These are phyloP conservation scores for Heterobasidion occidentale DNA, from an alignment of 1,284 basidiomycete genomes.

Conservation along the genomic window DNA sequence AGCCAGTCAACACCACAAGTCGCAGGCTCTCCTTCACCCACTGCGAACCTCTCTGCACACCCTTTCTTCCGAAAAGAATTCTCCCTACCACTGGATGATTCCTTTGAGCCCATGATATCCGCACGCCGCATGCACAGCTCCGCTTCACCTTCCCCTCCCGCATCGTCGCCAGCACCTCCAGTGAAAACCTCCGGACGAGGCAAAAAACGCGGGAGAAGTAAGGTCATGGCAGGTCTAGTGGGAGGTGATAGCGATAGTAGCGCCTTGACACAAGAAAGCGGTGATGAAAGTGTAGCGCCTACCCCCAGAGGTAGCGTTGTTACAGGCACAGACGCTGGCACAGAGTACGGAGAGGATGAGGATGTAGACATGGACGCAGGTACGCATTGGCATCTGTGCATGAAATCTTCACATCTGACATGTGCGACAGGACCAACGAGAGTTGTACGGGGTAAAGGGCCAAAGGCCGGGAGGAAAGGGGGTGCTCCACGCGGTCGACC, in stretches of 20 bases:
- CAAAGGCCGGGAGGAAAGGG: slow-evolving; percentile 5
- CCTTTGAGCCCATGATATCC: slow-evolving; percentile 49
- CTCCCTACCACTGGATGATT: slow-evolving; percentile 48
- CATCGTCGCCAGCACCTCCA: slow-evolving; percentile 35
- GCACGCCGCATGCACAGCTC: slow-evolving; percentile 58
- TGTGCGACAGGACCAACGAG: background rate
- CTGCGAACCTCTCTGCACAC: slow-evolving; percentile 56
- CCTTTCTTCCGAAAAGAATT: slow-evolving; percentile 69
- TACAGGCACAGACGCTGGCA: slow-evolving; percentile 64
- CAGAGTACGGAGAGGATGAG: slow-evolving; percentile 58
- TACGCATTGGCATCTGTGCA: slow-evolving; percentile 20
- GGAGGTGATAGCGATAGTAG: slow-evolving; percentile 76
- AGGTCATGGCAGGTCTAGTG: slow-evolving; percentile 53
- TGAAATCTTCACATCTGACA: background rate
- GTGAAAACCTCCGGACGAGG: slow-evolving; percentile 27
- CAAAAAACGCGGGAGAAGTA: slow-evolving; percentile 18
- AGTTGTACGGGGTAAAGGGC: background rate
- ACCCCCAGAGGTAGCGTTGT: slow-evolving; percentile 34
- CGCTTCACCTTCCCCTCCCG: slow-evolving; percentile 37
- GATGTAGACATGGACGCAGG: slow-evolving; percentile 45
- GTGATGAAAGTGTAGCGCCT: slow-evolving; percentile 52
- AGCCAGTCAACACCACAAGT: slow-evolving; percentile 38
- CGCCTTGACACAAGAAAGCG: slow-evolving; percentile 71
- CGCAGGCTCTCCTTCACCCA: slow-evolving; percentile 54
- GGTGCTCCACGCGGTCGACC: slow-evolving; percentile 8